A percentile compares a stretch with the other conserved stretches of the same genome.
Evolutionary conservation across 768 basidiomycete genomes (phyloP).

Genomic region (Austroboletus eburneus): DNA sequence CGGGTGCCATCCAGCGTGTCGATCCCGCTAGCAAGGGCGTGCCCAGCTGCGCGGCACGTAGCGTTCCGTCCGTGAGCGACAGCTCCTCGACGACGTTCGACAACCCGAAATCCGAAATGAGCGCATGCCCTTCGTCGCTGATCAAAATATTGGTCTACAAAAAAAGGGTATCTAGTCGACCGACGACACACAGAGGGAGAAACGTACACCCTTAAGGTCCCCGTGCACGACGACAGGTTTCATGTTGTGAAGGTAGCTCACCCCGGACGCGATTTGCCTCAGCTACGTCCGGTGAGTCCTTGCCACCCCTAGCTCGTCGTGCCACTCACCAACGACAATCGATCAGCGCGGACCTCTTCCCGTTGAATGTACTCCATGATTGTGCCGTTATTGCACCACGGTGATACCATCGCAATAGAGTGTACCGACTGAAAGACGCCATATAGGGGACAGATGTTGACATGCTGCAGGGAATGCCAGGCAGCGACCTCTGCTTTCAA

Average conservation of each 20-base stretch:
- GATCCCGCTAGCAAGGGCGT: constrained; percentile 34
- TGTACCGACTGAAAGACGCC: constrained; percentile 49
- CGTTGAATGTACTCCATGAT: constrained; percentile 46
- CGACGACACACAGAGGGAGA: too few relatives aligned
- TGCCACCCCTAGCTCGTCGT: too few relatives aligned
- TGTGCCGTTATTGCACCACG: constrained; percentile 60
- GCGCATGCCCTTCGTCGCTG: constrained; percentile 44
- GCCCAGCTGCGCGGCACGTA: constrained; percentile 23
- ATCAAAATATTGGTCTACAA: constrained; percentile 62
- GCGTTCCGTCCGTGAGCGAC: constrained; percentile 24
- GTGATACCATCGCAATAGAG: constrained; percentile 60
- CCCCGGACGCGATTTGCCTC: constrained; percentile 51
- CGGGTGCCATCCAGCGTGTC: constrained; percentile 47
- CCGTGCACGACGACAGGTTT: constrained; percentile 56
- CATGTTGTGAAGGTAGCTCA: constrained; percentile 53
- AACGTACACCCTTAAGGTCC: constrained; percentile 55
- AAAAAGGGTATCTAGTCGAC: too few relatives aligned
- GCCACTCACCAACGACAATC: constrained; percentile 44
- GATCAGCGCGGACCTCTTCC: constrained; percentile 37
- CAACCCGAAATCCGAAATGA: constrained; percentile 62
- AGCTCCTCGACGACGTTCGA: constrained; percentile 56
- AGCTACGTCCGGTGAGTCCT: constrained; percentile 33
- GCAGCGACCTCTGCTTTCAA: constrained; percentile 53
- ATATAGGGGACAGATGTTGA: constrained; percentile 51
- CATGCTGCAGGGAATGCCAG: constrained; percentile 55